Evolutionary conservation across 2,329 filamentous ascomycete genomes (phyloP), one percentile per base, ranked within the genome.

Genomic region (Hypocrella siamensis): DNA sequence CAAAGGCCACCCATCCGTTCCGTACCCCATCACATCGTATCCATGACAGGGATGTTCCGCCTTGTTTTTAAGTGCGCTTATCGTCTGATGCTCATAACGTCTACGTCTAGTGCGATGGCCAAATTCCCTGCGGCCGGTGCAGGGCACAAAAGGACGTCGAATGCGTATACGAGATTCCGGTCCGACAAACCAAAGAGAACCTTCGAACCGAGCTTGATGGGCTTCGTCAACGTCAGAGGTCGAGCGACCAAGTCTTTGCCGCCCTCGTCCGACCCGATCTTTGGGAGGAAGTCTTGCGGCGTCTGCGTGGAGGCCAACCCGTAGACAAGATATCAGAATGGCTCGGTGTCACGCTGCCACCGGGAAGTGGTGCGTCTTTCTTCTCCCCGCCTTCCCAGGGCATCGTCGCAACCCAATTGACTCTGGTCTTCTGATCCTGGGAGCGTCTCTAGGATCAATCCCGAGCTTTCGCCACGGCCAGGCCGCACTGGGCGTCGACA

Each of bases 141-240:
- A 61, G 55, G 35, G 40, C 52, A 1, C 70, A 75, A 38, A 65
- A 63, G 33, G 63, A 66, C 19, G 51, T 62, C 25, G 62, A 72
- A 17, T 77, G 72, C 38, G 45, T 72, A 17, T 77, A 77, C 52
- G 70, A 76, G 40, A 46, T 73, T 6, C 72, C 71, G 0, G 63
- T 76, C 5, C 69, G 72, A 28, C 70, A 75, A 40, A 75, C 70
- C 9, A 77, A 77, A 38, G 71, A 75, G 37, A 63, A 65, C 32
- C 58, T 77, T 5, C 63, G 72, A 28, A 56, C 54, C 43, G 71
- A 76, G 42, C 71, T 76, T 37, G 72, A 76, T 32, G 52, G 51
- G 17, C 51, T 77, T 22, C 66, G 66, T 30, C 57, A 58, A 12
- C 62, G 65, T 26, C 65, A 74, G 43, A 63, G 60, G 16, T 63